Evolutionary conservation across 2,329 filamentous ascomycete genomes (phyloP).

Genomic region (Aspergillus viridinutans): DNA sequence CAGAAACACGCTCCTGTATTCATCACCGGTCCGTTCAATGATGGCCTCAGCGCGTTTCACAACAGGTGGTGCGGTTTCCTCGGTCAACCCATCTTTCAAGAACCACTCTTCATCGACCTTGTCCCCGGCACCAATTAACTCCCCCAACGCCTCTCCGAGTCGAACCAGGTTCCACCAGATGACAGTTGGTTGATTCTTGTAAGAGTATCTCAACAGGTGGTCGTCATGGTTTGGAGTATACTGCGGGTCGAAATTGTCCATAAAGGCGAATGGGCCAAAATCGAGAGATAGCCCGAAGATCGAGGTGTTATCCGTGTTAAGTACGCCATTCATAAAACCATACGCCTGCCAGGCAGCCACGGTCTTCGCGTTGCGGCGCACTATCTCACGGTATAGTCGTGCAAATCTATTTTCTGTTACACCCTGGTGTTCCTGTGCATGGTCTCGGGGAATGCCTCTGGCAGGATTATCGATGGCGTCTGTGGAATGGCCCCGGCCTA

Average conservation of each 20-base stretch:
- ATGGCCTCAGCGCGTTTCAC: slow-evolving; percentile 76
- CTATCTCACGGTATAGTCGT: slow-evolving; percentile 81
- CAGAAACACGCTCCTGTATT: slow-evolving; percentile 83
- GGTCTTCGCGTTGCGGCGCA: slow-evolving; percentile 76
- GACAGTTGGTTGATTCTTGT: slow-evolving; percentile 89
- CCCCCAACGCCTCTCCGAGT: slow-evolving; percentile 81
- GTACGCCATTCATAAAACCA: slow-evolving; percentile 97
- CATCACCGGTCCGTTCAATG: slow-evolving; percentile 75
- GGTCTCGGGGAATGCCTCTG: slow-evolving; percentile 53
- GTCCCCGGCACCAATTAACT: slow-evolving; percentile 74
- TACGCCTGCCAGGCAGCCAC: slow-evolving; percentile 97
- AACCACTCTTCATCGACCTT: slow-evolving; percentile 70
- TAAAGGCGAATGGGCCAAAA: slow-evolving; percentile 94
- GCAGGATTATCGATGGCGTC: slow-evolving; percentile 42
- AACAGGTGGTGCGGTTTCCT: slow-evolving; percentile 65
- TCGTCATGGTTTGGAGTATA: slow-evolving; percentile 99
- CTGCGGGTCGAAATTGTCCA: slow-evolving; percentile 90
- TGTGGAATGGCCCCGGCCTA: slow-evolving; percentile 38
- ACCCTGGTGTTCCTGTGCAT: slow-evolving; percentile 63
- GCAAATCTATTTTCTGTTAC: slow-evolving; percentile 80
- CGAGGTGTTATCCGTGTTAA: slow-evolving; percentile 97
- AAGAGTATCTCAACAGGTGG: slow-evolving; percentile 77
- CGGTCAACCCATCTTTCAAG: slow-evolving; percentile 64
- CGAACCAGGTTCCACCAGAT: slow-evolving; percentile 99
- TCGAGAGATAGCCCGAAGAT: slow-evolving; percentile 85